Evolutionary conservation across 2,329 filamentous ascomycete genomes (phyloP).

Genomic region (Cadophora gregata): DNA sequence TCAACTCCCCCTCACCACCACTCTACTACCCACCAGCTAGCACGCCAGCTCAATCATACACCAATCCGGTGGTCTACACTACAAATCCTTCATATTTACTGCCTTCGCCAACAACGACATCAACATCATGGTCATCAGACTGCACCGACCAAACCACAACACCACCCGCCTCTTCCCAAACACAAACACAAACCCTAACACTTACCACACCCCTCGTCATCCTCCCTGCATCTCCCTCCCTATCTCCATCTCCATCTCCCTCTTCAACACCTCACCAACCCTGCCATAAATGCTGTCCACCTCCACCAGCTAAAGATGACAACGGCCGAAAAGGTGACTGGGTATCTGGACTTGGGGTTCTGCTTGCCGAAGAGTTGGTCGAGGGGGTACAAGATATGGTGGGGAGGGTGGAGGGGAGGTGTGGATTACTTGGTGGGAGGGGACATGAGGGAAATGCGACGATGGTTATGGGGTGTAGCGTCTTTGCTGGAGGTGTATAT

Average conservation of each 20-base stretch:
- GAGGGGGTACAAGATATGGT: neutral
- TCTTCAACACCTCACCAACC: neutral
- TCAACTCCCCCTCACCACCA: neutral
- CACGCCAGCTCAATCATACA: neutral
- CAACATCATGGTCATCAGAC: neutral
- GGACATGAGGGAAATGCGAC: neutral
- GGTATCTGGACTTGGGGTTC: neutral
- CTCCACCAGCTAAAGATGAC: too few species aligned
- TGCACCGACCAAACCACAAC: neutral
- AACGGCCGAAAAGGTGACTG: neutral
- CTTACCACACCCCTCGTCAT: neutral
- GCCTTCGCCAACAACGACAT: neutral
- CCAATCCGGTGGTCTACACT: too few species aligned
- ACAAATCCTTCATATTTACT: neutral
- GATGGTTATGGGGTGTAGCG: neutral
- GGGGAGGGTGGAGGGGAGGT: neutral
- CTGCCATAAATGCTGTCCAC: slow-evolving; percentile 8
- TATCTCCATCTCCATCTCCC: neutral
- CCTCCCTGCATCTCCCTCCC: neutral
- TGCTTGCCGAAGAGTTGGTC: neutral
- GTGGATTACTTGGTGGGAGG: neutral
- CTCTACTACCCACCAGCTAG: neutral
- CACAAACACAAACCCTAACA: neutral
- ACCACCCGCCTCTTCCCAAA: neutral
- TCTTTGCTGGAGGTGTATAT: neutral